Base-by-base conservation (phyloP, 805 yeast genomes). In the Metschnikowia corniflorae region DNA sequence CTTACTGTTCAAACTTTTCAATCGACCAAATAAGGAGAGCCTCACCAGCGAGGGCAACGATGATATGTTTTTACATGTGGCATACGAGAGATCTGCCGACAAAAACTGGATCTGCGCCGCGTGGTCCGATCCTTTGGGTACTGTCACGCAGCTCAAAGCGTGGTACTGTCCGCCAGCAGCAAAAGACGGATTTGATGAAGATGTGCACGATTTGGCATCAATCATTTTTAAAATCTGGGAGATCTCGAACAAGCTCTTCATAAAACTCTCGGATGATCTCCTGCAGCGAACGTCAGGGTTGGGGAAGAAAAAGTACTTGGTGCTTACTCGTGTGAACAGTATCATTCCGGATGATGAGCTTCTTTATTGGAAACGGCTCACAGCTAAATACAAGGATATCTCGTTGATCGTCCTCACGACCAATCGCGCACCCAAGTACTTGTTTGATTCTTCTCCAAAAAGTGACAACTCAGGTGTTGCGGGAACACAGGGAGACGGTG, bases 61-160 rank as follows among this genome's bases (percentile, higher is more conserved):
- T 42, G 96, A 88, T 50, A 68, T 85, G 1, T 85, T 78, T 49
- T 66, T 91, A 16, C 97, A 93, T 54, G 69, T 93, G 8, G 87
- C 95, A 1, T 91, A 89, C 51, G 86, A 87, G 20, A 59, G 95
- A 35, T 82, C 95, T 0, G 67, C 75, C 3, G 95, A 89, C 56
- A 79, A 78, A 42, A 78, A 77, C 37, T 91, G 96, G 96, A 70
- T 87, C 29, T 77, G 80, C 16, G 94, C 86, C 0, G 82, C 94
- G 0, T 87, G 97, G 94, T 71, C 93, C 0, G 96, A 91, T 52
- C 91, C 89, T 32, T 72, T 74, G 55, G 96, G 96, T 0, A 66
- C 68, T 3, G 69, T 77, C 9, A 74, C 80, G 13, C 70, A 68
- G 30, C 73, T 80, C 0, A 80, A 77, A 46, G 72, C 87, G 0